These are phyloP conservation scores for Logfia minima DNA, from an alignment of 129 eudicot species.

Conservation along the genomic window DNA sequence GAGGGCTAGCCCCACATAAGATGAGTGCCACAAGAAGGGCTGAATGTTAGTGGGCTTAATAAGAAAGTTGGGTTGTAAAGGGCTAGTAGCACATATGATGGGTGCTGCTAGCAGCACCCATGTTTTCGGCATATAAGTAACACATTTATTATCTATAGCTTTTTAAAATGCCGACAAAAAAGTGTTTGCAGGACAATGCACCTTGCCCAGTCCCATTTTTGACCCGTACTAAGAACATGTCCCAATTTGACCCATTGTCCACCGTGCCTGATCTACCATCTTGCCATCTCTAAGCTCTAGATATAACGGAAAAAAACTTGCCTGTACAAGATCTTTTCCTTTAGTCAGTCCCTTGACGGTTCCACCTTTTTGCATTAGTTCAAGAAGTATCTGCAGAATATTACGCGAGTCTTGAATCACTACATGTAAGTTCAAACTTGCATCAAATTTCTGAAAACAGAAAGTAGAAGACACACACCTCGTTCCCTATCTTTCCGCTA, in stretches of 20 bases:
- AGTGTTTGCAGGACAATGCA: not conserved
- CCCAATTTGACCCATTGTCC: not conserved
- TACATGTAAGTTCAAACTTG: not conserved
- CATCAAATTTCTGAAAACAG: not conserved
- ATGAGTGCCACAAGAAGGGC: not conserved
- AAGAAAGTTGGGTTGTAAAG: not conserved
- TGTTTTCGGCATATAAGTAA: not conserved
- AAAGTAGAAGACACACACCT: conserved; percentile 46
- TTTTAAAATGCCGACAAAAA: not conserved
- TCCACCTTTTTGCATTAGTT: conserved; percentile 91
- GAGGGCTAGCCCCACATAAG: not conserved
- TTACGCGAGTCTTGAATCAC: conserved; percentile 15
- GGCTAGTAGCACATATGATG: not conserved
- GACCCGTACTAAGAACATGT: not conserved
- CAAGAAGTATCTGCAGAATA: conserved; percentile 76
- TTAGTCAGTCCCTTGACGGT: conserved; percentile 86
- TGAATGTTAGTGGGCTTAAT: not conserved
- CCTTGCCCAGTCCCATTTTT: not conserved
- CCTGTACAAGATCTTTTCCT: conserved; percentile 96
- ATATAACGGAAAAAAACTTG: conserved; percentile 33
- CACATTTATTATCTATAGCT: not conserved
- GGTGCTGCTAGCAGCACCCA: not conserved
- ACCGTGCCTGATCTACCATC: not conserved
- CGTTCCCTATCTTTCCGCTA: conserved; percentile 95
- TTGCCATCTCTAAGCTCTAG: conserved; percentile 2